A percentile compares a stretch with the other conserved stretches of the same genome.
phyloP scores from a whole-genome alignment of 176 grass and related monocot genomes.

The Musa schizocarpa region DNA sequence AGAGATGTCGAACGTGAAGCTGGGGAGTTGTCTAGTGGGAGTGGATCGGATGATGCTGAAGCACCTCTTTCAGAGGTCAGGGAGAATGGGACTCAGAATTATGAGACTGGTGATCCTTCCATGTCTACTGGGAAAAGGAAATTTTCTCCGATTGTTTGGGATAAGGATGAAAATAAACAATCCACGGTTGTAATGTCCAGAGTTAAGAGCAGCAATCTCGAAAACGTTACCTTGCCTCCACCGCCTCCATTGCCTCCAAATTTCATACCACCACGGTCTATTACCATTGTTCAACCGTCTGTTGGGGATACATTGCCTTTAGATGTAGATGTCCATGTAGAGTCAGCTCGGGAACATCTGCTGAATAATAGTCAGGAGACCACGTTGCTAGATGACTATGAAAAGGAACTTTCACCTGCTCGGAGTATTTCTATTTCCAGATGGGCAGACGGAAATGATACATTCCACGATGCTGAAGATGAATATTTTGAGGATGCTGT shows the following conservation, averaged over 20 bases:
- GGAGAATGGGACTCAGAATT: conserved; percentile 3
- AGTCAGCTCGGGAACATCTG: conserved; percentile 25
- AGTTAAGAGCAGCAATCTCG: conserved; percentile 15
- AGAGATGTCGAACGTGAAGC: conserved; percentile 50
- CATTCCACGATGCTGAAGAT: conserved; percentile 17
- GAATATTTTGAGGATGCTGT: conserved; percentile 26
- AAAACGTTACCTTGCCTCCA: conserved; percentile 23
- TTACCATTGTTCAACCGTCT: conserved; percentile 11
- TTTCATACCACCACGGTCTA: background rate
- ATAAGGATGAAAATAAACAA: conserved; percentile 32
- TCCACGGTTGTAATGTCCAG: background rate
- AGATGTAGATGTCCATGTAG: conserved; percentile 27
- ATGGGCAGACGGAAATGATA: conserved; percentile 45
- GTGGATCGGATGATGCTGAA: conserved; percentile 40
- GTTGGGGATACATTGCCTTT: conserved; percentile 10
- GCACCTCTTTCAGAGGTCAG: conserved; percentile 11
- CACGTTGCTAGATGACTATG: conserved; percentile 28
- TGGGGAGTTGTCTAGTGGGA: conserved; percentile 45
- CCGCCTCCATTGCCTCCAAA: conserved; percentile 35
- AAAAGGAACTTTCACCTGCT: conserved; percentile 27
- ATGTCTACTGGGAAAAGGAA: conserved; percentile 57
- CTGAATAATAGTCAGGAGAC: conserved; percentile 1
- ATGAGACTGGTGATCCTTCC: background rate
- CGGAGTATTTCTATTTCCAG: conserved; percentile 71
- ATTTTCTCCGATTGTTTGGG: conserved; percentile 42